These are phyloP conservation scores for Mycena epipterygia DNA, from an alignment of 768 basidiomycete genomes.

Conservation along the genomic window DNA sequence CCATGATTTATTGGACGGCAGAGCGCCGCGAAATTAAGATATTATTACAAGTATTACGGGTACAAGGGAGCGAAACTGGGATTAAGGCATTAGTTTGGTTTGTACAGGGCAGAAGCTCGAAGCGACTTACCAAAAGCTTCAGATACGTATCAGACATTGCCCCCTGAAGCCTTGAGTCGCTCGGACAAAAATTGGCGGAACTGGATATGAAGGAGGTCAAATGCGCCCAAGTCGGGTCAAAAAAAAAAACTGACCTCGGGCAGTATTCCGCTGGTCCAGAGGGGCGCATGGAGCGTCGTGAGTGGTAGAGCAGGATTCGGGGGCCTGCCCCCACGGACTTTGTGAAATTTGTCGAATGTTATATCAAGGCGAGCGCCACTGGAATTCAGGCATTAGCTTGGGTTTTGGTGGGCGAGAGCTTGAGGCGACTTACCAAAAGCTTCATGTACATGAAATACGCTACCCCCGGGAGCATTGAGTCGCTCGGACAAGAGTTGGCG, in stretches of 20 bases:
- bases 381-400: background rate
- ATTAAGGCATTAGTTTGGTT: background rate
- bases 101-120: background rate
- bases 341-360: background rate
- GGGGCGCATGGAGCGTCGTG: background rate
- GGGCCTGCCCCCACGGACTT: background rate
- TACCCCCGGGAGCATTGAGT: background rate
- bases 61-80: background rate
- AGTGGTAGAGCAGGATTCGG: too few relatives aligned
- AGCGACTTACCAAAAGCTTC: background rate
- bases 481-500: background rate
- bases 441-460: background rate
- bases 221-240: background rate
- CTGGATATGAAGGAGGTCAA: background rate
- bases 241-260: background rate
- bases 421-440: conserved; percentile 1
- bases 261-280: background rate
- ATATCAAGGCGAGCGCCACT: background rate
- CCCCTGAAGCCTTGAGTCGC: background rate
- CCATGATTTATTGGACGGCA: too few relatives aligned
- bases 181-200: background rate
- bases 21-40: too few relatives aligned
- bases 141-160: background rate
- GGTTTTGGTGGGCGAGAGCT: background rate
- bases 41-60: background rate